These are phyloP conservation scores for Neofusicoccum umdonicola DNA, from an alignment of 2,329 filamentous ascomycete genomes.

Conservation along the genomic window DNA sequence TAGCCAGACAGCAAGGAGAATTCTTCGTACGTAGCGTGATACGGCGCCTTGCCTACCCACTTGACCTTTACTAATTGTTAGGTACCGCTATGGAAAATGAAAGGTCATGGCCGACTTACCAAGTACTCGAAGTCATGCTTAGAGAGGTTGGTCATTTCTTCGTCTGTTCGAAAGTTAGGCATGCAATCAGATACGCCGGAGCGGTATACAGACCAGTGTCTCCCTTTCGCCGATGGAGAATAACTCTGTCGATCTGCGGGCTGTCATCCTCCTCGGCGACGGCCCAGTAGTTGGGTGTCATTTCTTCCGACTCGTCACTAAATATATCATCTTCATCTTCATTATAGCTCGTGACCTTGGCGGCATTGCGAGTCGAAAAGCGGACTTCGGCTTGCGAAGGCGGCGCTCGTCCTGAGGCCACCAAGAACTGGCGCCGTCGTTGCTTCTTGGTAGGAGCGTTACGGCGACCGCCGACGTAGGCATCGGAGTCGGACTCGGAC, in stretches of 20 bases:
- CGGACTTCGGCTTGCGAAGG: conserved; percentile 76
- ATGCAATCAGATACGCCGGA: not conserved
- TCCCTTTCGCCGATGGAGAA: conserved; percentile 79
- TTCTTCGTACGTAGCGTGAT: conserved; percentile 94
- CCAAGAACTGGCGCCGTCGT: conserved; percentile 66
- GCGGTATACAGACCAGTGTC: conserved; percentile 44
- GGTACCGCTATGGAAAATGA: conserved; percentile 9
- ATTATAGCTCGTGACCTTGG: conserved; percentile 69
- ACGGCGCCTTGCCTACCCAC: conserved; percentile 93
- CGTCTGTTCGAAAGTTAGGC: conserved; percentile 29
- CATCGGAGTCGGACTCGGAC: conserved; percentile 62
- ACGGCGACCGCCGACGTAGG: conserved; percentile 74
- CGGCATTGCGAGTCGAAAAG: conserved; percentile 84
- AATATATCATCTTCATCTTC: conserved; percentile 62
- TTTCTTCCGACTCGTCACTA: conserved; percentile 57
- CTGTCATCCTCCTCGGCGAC: conserved; percentile 71
- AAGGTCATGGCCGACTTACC: conserved; percentile 35
- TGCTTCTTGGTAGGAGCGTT: conserved; percentile 70
- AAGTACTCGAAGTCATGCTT: conserved; percentile 84
- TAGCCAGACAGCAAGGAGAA: conserved; percentile 71
- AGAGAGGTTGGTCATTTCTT: conserved; percentile 39
- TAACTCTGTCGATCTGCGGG: conserved; percentile 85
- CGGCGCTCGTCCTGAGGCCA: conserved; percentile 58
- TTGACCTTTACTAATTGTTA: conserved; percentile 64
- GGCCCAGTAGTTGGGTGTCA: conserved; percentile 68